phyloP scores from a whole-genome alignment of 2,329 filamentous ascomycete genomes.

The Purpureocillium takamizusanense region DNA sequence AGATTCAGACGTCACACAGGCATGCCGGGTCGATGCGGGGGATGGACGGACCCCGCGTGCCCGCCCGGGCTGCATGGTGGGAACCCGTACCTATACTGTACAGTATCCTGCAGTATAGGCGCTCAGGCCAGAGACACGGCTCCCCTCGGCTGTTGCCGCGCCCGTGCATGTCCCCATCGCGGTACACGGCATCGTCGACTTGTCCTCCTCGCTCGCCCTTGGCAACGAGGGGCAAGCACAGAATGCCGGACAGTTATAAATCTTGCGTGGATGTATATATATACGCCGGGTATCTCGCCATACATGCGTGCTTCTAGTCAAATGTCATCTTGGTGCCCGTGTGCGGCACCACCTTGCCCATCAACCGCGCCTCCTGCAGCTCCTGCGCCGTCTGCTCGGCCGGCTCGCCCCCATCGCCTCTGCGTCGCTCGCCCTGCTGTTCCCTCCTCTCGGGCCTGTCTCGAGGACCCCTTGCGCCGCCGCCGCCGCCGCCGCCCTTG shows the following conservation, averaged over 20 bases:
- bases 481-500: slow-evolving; percentile 43
- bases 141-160: too few relatives aligned
- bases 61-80: too few relatives aligned
- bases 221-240: too few relatives aligned
- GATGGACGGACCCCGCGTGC: too few relatives aligned
- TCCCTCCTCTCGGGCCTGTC: slow-evolving; percentile 27
- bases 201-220: too few relatives aligned
- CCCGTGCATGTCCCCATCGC: too few relatives aligned
- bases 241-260: too few relatives aligned
- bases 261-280: not conserved
- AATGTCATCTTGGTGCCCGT: slow-evolving; percentile 78
- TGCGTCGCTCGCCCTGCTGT: slow-evolving; percentile 17
- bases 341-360: slow-evolving; percentile 68
- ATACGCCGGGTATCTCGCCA: slow-evolving; percentile 6
- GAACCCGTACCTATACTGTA: too few relatives aligned
- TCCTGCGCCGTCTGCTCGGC: slow-evolving; percentile 34
- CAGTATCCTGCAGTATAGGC: too few relatives aligned
- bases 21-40: not conserved
- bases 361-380: slow-evolving; percentile 52
- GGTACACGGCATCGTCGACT: too few relatives aligned
- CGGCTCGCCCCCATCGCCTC: slow-evolving; percentile 15
- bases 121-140: too few relatives aligned
- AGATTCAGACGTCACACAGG: not conserved
- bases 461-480: slow-evolving; percentile 18
- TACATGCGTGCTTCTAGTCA: slow-evolving; percentile 44